Evolutionary conservation across 2,329 filamentous ascomycete genomes (phyloP), one percentile per base, ranked within the genome.

Genomic region (Botrytis squamosa): DNA sequence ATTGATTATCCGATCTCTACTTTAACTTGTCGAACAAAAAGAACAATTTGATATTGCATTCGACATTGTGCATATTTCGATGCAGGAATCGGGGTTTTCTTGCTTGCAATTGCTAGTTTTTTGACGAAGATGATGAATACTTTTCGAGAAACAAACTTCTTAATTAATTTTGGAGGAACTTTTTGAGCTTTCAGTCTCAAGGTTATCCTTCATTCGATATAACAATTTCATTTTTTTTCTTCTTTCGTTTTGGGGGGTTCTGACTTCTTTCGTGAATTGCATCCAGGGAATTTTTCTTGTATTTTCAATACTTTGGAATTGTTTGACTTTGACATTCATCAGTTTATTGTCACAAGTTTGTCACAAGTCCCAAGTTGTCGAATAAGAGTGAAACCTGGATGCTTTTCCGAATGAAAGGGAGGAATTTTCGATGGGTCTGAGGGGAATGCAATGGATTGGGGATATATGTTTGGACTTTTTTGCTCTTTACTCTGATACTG

Each of bases 1-100:
- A 74, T 67, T 78, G 77, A 77, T 77, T 74, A 77, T 78, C 75
- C 79, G 60, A 80, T 79, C 78, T 77, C 77, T 78, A 75, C 77
- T 77, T 75, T 76, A n/a, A 60, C 69, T 64, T 73, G 66, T 68
- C 29, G 60, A 70, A 70, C 59, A 49, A 73, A 63, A 62, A 44
- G 36, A 72, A 77, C 79, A 80, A 81, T 81, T 82, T 81, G 81
- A 82, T 80, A 82, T 82, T 81, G 81, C 80, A 80, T 81, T 81
- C 80, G 75, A 79, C 76, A 65, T 74, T 81, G 80, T 81, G 80
- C 78, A 81, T 81, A 81, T 80, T 79, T 66, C 16, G 62, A 63
- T 46, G 22, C 68, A 40, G 20, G 57, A 63, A 38, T 70, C 33
- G 66, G 59, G 22, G 44, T 75, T 75, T 70, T 75, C 77, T 76